A percentile compares a stretch with the other conserved stretches of the same genome.
These are phyloP conservation scores for Schizonepeta tenuifolia DNA, from an alignment of 257 asterid species.

Conservation along the genomic window DNA sequence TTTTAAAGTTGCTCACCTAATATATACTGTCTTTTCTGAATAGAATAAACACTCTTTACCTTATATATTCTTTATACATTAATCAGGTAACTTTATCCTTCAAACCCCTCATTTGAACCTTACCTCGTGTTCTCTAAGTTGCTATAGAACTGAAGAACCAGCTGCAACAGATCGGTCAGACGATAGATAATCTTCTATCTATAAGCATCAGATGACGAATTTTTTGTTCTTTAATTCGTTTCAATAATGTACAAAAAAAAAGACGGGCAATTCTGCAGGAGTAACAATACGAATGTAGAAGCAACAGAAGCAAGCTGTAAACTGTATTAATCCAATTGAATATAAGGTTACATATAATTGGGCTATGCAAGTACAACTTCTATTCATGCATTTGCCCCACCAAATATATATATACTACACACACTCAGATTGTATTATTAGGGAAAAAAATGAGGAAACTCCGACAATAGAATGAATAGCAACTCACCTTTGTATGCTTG, in stretches of 20 bases:
- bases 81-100: background rate
- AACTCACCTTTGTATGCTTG: conserved; percentile 38
- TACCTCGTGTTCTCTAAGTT: background rate
- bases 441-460: conserved; percentile 26
- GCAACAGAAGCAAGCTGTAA: conserved; percentile 40
- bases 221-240: background rate
- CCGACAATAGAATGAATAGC: conserved; percentile 43
- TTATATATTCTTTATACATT: background rate
- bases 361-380: conserved; percentile 37
- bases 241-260: background rate
- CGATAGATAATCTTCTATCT: too few relatives aligned
- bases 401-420: conserved; percentile 41
- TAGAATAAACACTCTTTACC: background rate
- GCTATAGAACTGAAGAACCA: background rate
- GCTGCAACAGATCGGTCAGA: background rate
- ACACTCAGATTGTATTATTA: conserved; percentile 37
- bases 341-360: conserved; percentile 42
- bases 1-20: background rate
- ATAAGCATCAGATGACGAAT: background rate
- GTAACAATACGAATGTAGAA: background rate
- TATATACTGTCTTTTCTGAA: background rate
- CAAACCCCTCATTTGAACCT: background rate
- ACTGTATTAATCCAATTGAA: conserved; percentile 43
- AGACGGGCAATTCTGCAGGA: background rate
- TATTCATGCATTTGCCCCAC: conserved; percentile 39